Percentiles rank a stretch among this genome's conserved stretches.
These are phyloP conservation scores for Colletotrichum magnum DNA, from an alignment of 2,329 filamentous ascomycete species.

Conservation along the genomic window DNA sequence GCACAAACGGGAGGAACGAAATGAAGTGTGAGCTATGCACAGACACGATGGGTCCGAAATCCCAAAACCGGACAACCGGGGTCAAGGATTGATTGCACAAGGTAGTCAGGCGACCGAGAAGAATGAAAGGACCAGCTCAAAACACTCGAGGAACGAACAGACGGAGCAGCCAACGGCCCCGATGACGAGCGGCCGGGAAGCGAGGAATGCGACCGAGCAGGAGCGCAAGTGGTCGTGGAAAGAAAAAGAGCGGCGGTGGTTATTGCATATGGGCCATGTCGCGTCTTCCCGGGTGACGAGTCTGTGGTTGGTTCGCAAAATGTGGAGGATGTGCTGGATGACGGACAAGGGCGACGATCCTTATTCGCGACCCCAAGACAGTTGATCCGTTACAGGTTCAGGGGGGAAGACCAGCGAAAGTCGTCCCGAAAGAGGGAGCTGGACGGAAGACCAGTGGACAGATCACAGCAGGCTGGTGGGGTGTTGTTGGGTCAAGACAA, in stretches of 20 bases:
- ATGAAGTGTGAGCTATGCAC: slow-evolving; percentile 28
- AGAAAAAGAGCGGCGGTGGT: slow-evolving; percentile 30
- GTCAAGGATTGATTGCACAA: slow-evolving; percentile 13
- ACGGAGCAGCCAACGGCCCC: slow-evolving; percentile 30
- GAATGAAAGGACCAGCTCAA: slow-evolving; percentile 13
- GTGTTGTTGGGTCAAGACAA: slow-evolving; percentile 25
- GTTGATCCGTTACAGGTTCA: slow-evolving; percentile 34
- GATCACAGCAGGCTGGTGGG: slow-evolving; percentile 21
- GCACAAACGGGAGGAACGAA: slow-evolving; percentile 30
- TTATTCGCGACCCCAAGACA: slow-evolving; percentile 41
- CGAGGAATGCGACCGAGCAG: slow-evolving; percentile 28
- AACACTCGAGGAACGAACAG: slow-evolving; percentile 3
- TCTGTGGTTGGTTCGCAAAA: slow-evolving; percentile 17
- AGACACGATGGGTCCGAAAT: slow-evolving; percentile 12
- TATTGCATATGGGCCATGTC: slow-evolving; percentile 40
- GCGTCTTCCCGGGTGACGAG: slow-evolving; percentile 33
- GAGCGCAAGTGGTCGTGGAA: slow-evolving; percentile 22
- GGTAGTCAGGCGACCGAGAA: slow-evolving; percentile 11
- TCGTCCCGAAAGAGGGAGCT: slow-evolving; percentile 30
- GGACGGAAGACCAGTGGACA: slow-evolving; percentile 16
- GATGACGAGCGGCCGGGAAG: slow-evolving; percentile 19
- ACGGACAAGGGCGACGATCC: slow-evolving; percentile 40
- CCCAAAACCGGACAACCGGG: slow-evolving; percentile 15
- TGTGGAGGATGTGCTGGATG: slow-evolving; percentile 31
- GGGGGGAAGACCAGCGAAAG: slow-evolving; percentile 19